phyloP scores from a whole-genome alignment of 257 asterid species.

The Catharanthus roseus region DNA sequence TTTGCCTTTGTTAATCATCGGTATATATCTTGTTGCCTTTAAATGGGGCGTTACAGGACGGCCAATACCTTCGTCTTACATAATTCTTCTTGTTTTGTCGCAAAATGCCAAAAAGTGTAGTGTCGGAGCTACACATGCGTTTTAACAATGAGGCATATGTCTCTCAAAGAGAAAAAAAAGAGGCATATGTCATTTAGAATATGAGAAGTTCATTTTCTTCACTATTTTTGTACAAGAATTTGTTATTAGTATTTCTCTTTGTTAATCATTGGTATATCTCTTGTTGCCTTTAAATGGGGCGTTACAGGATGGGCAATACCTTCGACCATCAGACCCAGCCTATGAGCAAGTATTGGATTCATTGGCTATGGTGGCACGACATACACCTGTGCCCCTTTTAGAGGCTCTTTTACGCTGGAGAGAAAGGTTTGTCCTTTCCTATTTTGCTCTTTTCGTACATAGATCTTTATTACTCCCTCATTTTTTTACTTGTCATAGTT shows the following conservation, averaged over 20 bases:
- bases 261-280: not conserved
- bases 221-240: not conserved
- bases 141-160: not conserved
- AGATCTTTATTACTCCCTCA: not conserved
- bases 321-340: conserved; percentile 98
- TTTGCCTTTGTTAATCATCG: not conserved
- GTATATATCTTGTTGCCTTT: conserved; percentile 6
- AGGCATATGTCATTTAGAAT: not conserved
- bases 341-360: conserved; percentile 99
- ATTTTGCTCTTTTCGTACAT: not conserved
- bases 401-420: conserved; percentile 98
- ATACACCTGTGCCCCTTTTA: conserved; percentile 92
- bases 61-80: conserved; percentile 99
- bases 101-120: too few species aligned
- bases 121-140: not conserved
- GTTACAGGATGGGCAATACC: conserved; percentile 96
- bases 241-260: not conserved
- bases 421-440: conserved; percentile 57
- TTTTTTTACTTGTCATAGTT: too few species aligned
- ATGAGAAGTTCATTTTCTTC: not conserved
- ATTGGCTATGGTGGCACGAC: conserved; percentile 98
- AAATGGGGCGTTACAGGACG: conserved; percentile 60
- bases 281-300: conserved; percentile 16
- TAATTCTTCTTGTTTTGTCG: not conserved
- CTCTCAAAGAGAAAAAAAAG: too few species aligned